phyloP scores from a whole-genome alignment of 352 stramenopile genomes.

The Globisporangium recalcitrans region DNA sequence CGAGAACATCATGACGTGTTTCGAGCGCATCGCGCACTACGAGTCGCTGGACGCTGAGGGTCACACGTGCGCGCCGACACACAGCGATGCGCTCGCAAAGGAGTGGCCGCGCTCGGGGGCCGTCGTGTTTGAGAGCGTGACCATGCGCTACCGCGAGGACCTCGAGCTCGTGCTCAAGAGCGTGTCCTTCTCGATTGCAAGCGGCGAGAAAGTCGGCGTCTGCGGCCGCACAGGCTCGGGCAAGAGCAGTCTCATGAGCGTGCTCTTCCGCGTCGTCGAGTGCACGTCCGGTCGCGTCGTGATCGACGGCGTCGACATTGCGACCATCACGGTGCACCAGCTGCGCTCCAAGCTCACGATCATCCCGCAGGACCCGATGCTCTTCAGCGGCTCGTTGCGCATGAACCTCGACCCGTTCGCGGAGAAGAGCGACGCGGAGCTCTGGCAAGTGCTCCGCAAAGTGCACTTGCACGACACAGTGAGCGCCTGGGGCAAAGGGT shows the following conservation, averaged over 20 bases:
- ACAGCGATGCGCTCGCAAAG: conserved; percentile 76
- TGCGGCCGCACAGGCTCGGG: conserved; percentile 33
- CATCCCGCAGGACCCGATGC: conserved; percentile 86
- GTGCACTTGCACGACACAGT: conserved; percentile 24
- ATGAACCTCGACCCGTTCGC: conserved; percentile 88
- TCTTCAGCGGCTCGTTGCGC: conserved; percentile 86
- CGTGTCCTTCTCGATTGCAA: conserved; percentile 19
- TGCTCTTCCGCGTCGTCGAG: conserved; percentile 37
- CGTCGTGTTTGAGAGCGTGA: conserved; percentile 48
- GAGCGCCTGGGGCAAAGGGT: conserved; percentile 17
- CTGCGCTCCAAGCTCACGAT: conserved; percentile 35
- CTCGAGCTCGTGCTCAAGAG: conserved; percentile 28
- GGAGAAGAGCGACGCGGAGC: conserved; percentile 46
- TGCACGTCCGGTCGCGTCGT: conserved; percentile 41
- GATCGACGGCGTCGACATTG: conserved; percentile 87
- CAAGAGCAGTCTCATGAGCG: conserved; percentile 32
- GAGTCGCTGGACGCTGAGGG: conserved; percentile 30
- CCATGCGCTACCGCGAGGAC: conserved; percentile 28
- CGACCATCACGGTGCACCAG: conserved; percentile 21
- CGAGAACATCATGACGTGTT: conserved; percentile 90
- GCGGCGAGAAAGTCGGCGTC: conserved; percentile 29
- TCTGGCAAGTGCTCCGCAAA: conserved; percentile 28
- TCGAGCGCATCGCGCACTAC: conserved; percentile 60
- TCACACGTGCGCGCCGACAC: conserved; percentile 60
- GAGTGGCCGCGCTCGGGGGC: conserved; percentile 36